Evolutionary conservation across 2,329 filamentous ascomycete genomes (phyloP), one percentile per base, ranked within the genome.

Genomic region (Neofusicoccum sp.): DNA sequence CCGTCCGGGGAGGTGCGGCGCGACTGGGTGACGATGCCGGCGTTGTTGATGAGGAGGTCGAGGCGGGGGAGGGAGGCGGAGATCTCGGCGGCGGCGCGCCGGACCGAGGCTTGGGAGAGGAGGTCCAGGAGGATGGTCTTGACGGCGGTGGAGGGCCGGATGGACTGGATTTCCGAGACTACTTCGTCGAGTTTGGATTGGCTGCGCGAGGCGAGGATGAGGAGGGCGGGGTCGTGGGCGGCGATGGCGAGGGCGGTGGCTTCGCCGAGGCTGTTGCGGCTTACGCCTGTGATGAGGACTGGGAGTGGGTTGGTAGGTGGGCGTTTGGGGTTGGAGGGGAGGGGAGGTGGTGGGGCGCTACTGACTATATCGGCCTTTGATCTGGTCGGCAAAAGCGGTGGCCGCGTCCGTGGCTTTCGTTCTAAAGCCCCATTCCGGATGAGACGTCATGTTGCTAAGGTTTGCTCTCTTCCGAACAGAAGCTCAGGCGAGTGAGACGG

Each of bases 21-120:
- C 4, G 63, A 70, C 36, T 74, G 68, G 24, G 74, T 74, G 65
- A 70, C 67, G 20, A 70, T 67, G 31, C 64, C 68, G 4, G 77
- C 72, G 34, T 78, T 79, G 63, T 75, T 72, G 34, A 80, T 70
- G 1, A 80, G 64, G 16, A 80, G 70, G 65, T 81, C 76, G 31
- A 81, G 73, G 36, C 51, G 51, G 41, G 64, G 67, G 12, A 41
- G n/a, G 36, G 75, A 71, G 6, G 64, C 31, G 2, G 69, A 60
- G 14, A 73, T 66, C 5, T 65, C 65, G 3, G 72, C 64, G 0
- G 73, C 76, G 3, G 76, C 77, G 20, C 67, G 59, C n/a, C 71
- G 68, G 31, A 78, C 65, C 14, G 70, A 70, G 3, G 65, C 62
- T 47, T 76, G 71, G 4, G 70, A 73, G 5, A 67, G 65, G 4